Conservation (phyloP, 768 basidiomycete genomes). For the Sarcodon sp. region DNA sequence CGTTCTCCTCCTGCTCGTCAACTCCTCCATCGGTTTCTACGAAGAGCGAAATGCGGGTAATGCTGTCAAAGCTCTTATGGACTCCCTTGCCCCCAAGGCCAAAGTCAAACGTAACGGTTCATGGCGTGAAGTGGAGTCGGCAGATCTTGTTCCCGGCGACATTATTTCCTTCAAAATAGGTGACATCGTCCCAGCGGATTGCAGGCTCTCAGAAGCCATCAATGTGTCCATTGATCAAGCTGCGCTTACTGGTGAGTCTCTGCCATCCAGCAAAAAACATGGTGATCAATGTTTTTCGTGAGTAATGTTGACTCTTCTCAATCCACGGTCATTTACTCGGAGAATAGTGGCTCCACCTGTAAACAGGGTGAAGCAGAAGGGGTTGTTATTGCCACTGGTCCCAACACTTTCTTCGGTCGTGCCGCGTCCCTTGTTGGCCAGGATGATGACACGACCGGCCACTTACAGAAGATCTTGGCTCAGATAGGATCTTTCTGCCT, state of each 20-base stretch:
- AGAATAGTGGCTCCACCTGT: constrained; percentile 76
- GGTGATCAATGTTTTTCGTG: constrained; percentile 98
- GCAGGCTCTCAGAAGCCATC: constrained; percentile 92
- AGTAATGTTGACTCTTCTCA: constrained; percentile 20
- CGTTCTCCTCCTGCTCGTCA: constrained; percentile 80
- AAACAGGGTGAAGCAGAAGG: constrained; percentile 96
- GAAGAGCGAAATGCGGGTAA: constrained; percentile 96
- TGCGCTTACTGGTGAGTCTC: constrained; percentile 93
- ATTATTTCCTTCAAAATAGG: constrained; percentile 98
- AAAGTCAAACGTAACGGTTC: constrained; percentile 77
- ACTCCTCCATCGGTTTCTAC: constrained; percentile 96
- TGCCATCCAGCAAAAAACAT: constrained; percentile 84
- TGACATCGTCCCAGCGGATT: constrained; percentile 96
- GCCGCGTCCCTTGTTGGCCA: constrained; percentile 92
- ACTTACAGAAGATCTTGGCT: constrained; percentile 90
- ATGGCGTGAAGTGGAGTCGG: constrained; percentile 87
- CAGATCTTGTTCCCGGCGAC: constrained; percentile 88
- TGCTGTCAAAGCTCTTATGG: constrained; percentile 99
- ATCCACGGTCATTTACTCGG: constrained; percentile 4
- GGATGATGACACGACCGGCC: constrained; percentile 90
- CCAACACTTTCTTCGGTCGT: constrained; percentile 94
- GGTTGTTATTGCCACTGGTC: constrained; percentile 89
- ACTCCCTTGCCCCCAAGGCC: constrained; percentile 96
- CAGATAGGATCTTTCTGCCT: constrained; percentile 94
- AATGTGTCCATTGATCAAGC: constrained; percentile 99